Percentiles rank a stretch among this genome's conserved stretches.
Conservation (phyloP, 2,329 filamentous ascomycete species). For the Epichloe elymi region DNA sequence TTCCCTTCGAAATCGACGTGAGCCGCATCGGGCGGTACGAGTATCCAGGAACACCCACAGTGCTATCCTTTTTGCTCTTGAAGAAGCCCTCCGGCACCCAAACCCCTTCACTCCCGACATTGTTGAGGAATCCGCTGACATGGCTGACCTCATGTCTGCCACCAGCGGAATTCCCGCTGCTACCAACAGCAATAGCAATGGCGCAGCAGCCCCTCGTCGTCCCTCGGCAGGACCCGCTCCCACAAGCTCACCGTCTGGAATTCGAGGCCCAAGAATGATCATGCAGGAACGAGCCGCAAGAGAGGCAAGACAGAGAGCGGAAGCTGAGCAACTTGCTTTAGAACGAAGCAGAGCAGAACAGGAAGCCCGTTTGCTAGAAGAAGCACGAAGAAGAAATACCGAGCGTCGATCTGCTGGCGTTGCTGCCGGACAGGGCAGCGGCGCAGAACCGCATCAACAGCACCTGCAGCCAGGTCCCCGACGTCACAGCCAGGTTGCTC, state of each 20-base stretch:
- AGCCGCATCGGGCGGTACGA: slow-evolving; percentile 37
- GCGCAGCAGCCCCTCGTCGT: slow-evolving; percentile 27
- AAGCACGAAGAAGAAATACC: slow-evolving; percentile 41
- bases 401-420: slow-evolving; percentile 47
- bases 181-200: slow-evolving; percentile 37
- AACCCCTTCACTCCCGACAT: slow-evolving; percentile 72
- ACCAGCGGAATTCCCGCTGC: slow-evolving; percentile 41
- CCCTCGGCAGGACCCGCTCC: slow-evolving; percentile 36
- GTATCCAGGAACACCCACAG: slow-evolving; percentile 77
- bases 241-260: slow-evolving; percentile 47
- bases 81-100: slow-evolving; percentile 77
- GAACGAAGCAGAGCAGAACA: slow-evolving; percentile 46
- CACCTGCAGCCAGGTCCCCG: slow-evolving; percentile 17
- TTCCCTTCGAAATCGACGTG: slow-evolving; percentile 19
- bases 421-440: slow-evolving; percentile 23
- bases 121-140: slow-evolving; percentile 78
- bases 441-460: slow-evolving; percentile 16
- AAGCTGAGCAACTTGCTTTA: slow-evolving; percentile 42
- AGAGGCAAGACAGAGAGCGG: slow-evolving; percentile 56
- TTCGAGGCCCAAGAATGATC: slow-evolving; percentile 77
- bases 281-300: slow-evolving; percentile 77
- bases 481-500: slow-evolving; percentile 15
- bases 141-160: slow-evolving; percentile 65
- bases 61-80: slow-evolving; percentile 89
- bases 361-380: slow-evolving; percentile 40